Evolutionary conservation across 2,329 filamentous ascomycete species (phyloP).

Genomic region (Alternaria solani): DNA sequence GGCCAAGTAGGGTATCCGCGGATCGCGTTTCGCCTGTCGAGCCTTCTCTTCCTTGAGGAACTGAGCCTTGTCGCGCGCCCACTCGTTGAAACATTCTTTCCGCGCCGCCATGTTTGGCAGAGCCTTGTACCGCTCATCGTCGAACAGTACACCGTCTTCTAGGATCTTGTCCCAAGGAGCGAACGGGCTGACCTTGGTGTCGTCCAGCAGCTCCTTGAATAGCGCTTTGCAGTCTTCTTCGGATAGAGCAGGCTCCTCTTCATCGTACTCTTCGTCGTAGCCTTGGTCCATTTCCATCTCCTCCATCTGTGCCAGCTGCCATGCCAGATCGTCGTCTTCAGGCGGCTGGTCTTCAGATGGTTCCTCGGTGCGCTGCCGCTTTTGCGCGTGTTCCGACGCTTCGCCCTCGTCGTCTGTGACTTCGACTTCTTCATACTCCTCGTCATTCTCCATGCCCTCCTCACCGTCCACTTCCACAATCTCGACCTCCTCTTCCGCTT

Average conservation of each 20-base stretch:
- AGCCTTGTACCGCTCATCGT: constrained; percentile 87
- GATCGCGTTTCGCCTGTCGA: constrained; percentile 81
- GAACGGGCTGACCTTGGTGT: constrained; percentile 84
- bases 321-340: constrained; percentile 92
- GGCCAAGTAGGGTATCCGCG: constrained; percentile 79
- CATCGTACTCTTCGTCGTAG: constrained; percentile 77
- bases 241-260: constrained; percentile 72
- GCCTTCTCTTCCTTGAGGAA: constrained; percentile 75
- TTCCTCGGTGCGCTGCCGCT: constrained; percentile 59
- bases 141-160: constrained; percentile 80
- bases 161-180: constrained; percentile 90
- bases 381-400: constrained; percentile 56
- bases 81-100: constrained; percentile 83
- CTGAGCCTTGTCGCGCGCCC: constrained; percentile 80
- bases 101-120: constrained; percentile 81
- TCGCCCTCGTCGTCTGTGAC: constrained; percentile 67
- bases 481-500: constrained; percentile 41
- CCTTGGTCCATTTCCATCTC: constrained; percentile 76
- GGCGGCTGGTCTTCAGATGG: constrained; percentile 60
- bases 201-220: constrained; percentile 86
- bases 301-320: constrained; percentile 88
- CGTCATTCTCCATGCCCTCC: constrained; percentile 63
- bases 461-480: constrained; percentile 49
- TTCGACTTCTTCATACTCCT: constrained; percentile 81
- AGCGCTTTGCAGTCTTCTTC: constrained; percentile 78